phyloP scores from a whole-genome alignment of 1,139 yeast genomes.

The Suhomyces maxii region DNA sequence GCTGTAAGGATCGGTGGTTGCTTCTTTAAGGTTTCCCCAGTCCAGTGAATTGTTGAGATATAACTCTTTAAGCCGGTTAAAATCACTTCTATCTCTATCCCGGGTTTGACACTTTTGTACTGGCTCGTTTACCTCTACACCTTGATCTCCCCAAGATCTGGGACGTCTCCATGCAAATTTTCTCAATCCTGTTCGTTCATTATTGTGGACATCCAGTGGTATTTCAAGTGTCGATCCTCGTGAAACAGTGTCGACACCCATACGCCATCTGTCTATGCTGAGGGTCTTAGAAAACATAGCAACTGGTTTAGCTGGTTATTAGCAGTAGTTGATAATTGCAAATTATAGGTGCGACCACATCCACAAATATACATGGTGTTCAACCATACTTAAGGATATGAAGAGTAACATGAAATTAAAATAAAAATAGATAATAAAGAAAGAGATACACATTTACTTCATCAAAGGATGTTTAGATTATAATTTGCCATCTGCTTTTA shows the following conservation, averaged over 20 bases:
- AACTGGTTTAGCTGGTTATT: not conserved
- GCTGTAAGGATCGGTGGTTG: not conserved
- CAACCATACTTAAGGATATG: too few relatives aligned
- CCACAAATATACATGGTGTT: not conserved
- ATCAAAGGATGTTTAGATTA: too few relatives aligned
- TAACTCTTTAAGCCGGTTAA: not conserved
- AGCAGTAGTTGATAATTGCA: not conserved
- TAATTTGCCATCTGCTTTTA: too few relatives aligned
- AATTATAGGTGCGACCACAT: not conserved
- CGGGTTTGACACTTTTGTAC: not conserved
- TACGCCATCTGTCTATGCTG: not conserved
- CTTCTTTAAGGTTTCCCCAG: not conserved
- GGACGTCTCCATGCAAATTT: not conserved
- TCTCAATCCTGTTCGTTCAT: not conserved
- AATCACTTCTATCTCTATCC: not conserved
- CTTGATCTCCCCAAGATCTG: not conserved
- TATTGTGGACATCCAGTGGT: not conserved
- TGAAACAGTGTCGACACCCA: not conserved
- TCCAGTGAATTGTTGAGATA: not conserved
- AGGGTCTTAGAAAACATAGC: constrained; percentile 1
- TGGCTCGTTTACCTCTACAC: not conserved
- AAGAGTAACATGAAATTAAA: too few relatives aligned
- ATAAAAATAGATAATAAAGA: too few relatives aligned
- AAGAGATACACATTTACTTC: too few relatives aligned
- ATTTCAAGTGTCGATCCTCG: not conserved